A percentile compares a stretch with the other conserved stretches of the same genome.
Conservation (phyloP, 345 rosid species). For the Erucastrum elatum region DNA sequence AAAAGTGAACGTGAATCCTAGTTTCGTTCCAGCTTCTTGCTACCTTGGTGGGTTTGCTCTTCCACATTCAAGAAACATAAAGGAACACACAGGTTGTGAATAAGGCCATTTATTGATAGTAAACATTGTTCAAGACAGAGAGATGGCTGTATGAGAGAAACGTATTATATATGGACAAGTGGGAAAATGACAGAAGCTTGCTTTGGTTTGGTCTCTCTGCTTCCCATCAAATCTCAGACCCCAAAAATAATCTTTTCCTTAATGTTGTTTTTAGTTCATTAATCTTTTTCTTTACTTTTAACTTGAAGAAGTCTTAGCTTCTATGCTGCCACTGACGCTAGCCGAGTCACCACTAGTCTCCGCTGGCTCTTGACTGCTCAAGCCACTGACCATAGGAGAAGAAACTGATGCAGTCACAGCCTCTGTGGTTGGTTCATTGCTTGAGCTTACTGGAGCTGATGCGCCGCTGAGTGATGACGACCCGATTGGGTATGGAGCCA, state of each 20-base stretch:
- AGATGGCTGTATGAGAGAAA: constrained; percentile 39
- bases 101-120: constrained; percentile 42
- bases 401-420: constrained; percentile 45
- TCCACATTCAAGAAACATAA: neutral
- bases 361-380: constrained; percentile 46
- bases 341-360: constrained; percentile 52
- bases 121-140: constrained; percentile 16
- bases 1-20: neutral
- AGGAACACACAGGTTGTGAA: neutral
- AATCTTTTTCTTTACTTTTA: constrained; percentile 17
- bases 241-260: constrained; percentile 42
- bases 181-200: constrained; percentile 34
- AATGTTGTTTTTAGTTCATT: constrained; percentile 31
- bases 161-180: constrained; percentile 38
- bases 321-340: constrained; percentile 37
- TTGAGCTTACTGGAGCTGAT: constrained; percentile 56
- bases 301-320: constrained; percentile 39
- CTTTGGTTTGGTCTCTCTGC: constrained; percentile 35
- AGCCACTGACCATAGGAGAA: constrained; percentile 27
- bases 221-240: constrained; percentile 37
- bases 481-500: constrained; percentile 80
- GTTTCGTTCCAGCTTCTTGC: neutral
- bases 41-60: neutral
- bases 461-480: constrained; percentile 48
- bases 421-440: constrained; percentile 49